Percentiles rank a stretch among this genome's conserved stretches.
Evolutionary conservation across 1,284 basidiomycete species (phyloP).

Genomic region (Boletus hoseneyae): DNA sequence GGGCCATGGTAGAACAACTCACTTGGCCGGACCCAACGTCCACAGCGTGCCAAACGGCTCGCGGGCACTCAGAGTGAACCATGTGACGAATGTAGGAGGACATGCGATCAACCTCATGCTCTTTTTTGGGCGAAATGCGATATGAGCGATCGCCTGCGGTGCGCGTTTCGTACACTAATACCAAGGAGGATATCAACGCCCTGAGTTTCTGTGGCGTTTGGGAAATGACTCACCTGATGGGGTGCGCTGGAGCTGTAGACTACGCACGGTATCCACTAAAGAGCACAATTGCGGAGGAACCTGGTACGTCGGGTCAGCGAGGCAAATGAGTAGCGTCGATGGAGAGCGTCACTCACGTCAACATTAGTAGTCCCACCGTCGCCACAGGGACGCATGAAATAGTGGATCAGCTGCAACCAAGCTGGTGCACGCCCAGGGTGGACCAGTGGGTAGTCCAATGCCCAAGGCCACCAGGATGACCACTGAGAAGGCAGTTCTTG

Average conservation of each 20-base stretch:
- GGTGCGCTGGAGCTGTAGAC: slow-evolving; percentile 28
- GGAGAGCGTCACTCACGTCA: slow-evolving; percentile 17
- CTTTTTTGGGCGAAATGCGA: slow-evolving; percentile 55
- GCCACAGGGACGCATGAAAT: slow-evolving; percentile 21
- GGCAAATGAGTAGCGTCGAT: not conserved
- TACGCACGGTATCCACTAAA: slow-evolving; percentile 26
- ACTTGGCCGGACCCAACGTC: slow-evolving; percentile 57
- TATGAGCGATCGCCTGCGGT: slow-evolving; percentile 17
- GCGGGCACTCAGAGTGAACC: slow-evolving; percentile 15
- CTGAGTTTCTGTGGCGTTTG: not conserved
- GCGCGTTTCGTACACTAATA: slow-evolving; percentile 12
- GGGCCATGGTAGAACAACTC: slow-evolving; percentile 15
- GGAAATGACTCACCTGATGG: slow-evolving; percentile 13
- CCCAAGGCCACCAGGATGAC: slow-evolving; percentile 33
- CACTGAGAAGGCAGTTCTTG: slow-evolving; percentile 17
- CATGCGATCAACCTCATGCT: slow-evolving; percentile 51
- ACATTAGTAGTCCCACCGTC: slow-evolving; percentile 2
- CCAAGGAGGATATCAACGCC: not conserved
- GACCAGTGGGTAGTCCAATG: slow-evolving; percentile 6
- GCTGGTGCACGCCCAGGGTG: slow-evolving; percentile 16
- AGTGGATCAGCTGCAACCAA: slow-evolving; percentile 27
- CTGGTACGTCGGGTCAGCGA: slow-evolving; percentile 10
- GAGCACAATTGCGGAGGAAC: slow-evolving; percentile 26
- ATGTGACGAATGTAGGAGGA: slow-evolving; percentile 36
- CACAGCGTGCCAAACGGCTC: slow-evolving; percentile 37